phyloP scores from a whole-genome alignment of 345 rosid species.

The Aquilaria malaccensis region DNA sequence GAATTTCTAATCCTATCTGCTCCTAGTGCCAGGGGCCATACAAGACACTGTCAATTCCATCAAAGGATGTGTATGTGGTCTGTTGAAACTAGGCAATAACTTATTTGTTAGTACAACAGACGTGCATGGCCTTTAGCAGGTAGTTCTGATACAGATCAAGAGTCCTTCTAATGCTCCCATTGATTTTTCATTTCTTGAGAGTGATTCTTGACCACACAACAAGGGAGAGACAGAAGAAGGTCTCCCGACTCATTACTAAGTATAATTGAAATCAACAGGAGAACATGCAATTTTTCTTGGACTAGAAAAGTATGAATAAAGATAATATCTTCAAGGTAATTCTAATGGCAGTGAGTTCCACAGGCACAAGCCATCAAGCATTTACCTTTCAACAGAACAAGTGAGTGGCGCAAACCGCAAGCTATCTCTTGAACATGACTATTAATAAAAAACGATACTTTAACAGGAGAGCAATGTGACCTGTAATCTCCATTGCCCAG shows the following conservation, averaged over 20 bases:
- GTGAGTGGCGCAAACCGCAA: slow-evolving; percentile 93
- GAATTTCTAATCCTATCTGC: background rate
- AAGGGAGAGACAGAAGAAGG: no score
- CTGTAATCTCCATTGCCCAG: slow-evolving; percentile 81
- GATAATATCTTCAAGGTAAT: background rate
- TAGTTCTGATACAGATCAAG: no score
- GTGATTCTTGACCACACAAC: no score
- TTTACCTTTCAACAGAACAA: slow-evolving; percentile 70
- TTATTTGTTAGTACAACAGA: no score
- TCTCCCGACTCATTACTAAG: background rate
- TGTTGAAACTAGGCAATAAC: no score
- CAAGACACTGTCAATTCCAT: background rate
- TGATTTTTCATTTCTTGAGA: no score
- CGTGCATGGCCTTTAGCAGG: no score
- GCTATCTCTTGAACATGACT: slow-evolving; percentile 55
- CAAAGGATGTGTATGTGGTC: background rate
- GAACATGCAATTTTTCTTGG: no score
- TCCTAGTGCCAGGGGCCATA: background rate
- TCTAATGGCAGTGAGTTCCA: background rate
- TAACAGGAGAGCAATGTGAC: slow-evolving; percentile 42
- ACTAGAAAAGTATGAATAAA: no score
- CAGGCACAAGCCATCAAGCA: slow-evolving; percentile 1
- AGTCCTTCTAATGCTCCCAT: no score
- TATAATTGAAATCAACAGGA: background rate
- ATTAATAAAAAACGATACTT: slow-evolving; percentile 52